Conservation (phyloP, 2,329 filamentous ascomycete species). For the Monilinia vaccinii-corymbosi region DNA sequence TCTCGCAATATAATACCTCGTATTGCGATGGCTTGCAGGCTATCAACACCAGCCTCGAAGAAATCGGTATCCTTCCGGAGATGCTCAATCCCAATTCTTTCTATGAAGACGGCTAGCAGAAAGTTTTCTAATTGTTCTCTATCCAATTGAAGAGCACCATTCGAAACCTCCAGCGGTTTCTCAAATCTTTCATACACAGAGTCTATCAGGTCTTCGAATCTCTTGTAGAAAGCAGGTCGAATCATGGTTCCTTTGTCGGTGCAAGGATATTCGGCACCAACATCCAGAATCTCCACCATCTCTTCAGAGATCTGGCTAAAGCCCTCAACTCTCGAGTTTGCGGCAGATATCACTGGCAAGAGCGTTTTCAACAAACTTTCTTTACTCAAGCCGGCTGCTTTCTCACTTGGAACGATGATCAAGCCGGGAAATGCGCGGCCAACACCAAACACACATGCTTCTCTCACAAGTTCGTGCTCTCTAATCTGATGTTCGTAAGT, state of each 20-base stretch:
- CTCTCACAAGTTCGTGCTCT: conserved; percentile 43
- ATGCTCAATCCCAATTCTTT: conserved; percentile 3
- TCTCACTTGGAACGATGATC: conserved; percentile 42
- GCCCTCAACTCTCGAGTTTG: conserved; percentile 41
- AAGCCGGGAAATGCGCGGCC: conserved; percentile 44
- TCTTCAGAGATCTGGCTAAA: conserved; percentile 45
- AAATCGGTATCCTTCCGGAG: conserved; percentile 42
- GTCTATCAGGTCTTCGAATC: conserved; percentile 37
- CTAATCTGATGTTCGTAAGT: conserved; percentile 44
- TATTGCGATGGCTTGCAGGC: conserved; percentile 46
- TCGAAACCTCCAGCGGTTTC: neutral
- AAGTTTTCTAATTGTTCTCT: conserved; percentile 9
- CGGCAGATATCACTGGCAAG: conserved; percentile 41
- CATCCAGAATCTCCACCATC: conserved; percentile 41
- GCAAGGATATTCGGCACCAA: conserved; percentile 34
- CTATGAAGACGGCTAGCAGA: conserved; percentile 6
- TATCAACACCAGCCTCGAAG: conserved; percentile 49
- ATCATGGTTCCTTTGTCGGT: conserved; percentile 49
- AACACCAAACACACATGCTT: conserved; percentile 48
- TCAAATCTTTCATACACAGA: conserved; percentile 28
- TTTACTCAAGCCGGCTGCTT: conserved; percentile 33
- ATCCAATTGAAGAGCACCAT: neutral
- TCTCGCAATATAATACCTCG: conserved; percentile 42
- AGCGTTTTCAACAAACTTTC: conserved; percentile 40
- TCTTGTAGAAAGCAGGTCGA: conserved; percentile 38